Evolutionary conservation across 2,329 filamentous ascomycete species (phyloP), one percentile per base, ranked within the genome.

Genomic region (Clonostachys sp.): DNA sequence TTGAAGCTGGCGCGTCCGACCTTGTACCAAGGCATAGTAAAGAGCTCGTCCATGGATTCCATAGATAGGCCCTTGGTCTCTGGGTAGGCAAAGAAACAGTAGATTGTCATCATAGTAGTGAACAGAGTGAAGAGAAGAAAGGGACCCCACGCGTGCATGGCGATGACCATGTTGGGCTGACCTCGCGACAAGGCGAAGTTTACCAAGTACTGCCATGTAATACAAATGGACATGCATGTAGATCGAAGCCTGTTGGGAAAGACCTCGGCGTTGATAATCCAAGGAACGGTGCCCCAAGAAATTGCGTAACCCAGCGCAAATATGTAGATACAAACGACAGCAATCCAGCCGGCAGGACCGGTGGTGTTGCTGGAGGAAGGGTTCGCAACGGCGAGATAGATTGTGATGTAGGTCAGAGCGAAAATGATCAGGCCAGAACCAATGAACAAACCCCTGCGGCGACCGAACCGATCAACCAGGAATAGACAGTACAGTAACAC

Each of bases 251-350:
- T 72, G 0, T 83, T 81, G 7, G 82, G 83, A 0, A 84, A 84
- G 49, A 89, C 88, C 63, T 89, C 85, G 20, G 61, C 64, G 4
- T 86, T 78, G 57, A 87, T 82, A 57, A 87, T 86, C 84, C 85
- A 89, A 66, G 82, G 86, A 34, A 81, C 81, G 0, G 83, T 83
- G 1, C 85, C 85, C 85, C 85, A 88, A 89, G 63, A 83, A 80
- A n/a, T 61, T 65, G 34, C 48, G 20, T 6, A 39, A n/a, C 8
- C 7, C 18, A n/a, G 3, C 73, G 84, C 86, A 64, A 87, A 89
- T 16, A 89, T 71, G 68, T 84, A 90, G 49, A 89, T 86, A 60
- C 81, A 86, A 20, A 85, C 77, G 2, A 89, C 77, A 3, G 86
- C 84, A 30, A 86, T 74, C 57, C 88, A 88, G 30, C 86, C 86